Percentiles rank a stretch among this genome's conserved stretches.
These are phyloP conservation scores for Ceratobasidium sp. DNA, from an alignment of 1,284 basidiomycete genomes.

Conservation along the genomic window DNA sequence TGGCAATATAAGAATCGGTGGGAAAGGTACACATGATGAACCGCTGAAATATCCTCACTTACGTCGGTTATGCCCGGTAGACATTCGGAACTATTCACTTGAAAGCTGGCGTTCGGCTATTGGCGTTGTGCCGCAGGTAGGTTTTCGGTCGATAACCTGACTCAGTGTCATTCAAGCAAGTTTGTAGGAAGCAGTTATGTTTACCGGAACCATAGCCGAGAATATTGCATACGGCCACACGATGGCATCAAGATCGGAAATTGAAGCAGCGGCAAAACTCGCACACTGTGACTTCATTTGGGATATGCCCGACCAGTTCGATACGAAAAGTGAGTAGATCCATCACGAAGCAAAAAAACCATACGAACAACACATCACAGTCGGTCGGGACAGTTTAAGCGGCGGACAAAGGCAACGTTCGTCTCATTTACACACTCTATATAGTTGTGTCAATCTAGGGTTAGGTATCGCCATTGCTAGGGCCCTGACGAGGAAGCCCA, in stretches of 20 bases:
- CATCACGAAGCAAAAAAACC: constrained; percentile 49
- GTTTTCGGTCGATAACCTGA: background rate
- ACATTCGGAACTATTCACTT: constrained; percentile 86
- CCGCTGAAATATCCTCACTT: too few relatives aligned
- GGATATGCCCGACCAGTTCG: constrained; percentile 87
- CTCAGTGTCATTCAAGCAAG: background rate
- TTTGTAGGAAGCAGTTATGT: constrained; percentile 75
- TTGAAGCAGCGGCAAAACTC: constrained; percentile 86
- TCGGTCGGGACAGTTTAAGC: constrained; percentile 76
- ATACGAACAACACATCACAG: constrained; percentile 54
- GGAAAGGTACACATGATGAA: constrained; percentile 72
- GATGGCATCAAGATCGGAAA: constrained; percentile 78
- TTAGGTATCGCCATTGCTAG: constrained; percentile 60
- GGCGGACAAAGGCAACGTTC: constrained; percentile 75
- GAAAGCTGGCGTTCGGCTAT: constrained; percentile 88
- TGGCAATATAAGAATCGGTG: constrained; percentile 86
- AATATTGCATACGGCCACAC: constrained; percentile 92
- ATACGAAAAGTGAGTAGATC: constrained; percentile 68
- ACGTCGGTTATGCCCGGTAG: constrained; percentile 53
- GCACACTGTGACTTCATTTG: constrained; percentile 98
- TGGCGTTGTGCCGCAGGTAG: constrained; percentile 84
- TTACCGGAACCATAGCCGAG: constrained; percentile 89
- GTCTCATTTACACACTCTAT: constrained; percentile 50
- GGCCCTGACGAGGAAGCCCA: constrained; percentile 85
- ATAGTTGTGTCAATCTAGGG: background rate